phyloP scores from a whole-genome alignment of 495 filamentous ascomycete genomes.

The Thermothielavioides terrestris region DNA sequence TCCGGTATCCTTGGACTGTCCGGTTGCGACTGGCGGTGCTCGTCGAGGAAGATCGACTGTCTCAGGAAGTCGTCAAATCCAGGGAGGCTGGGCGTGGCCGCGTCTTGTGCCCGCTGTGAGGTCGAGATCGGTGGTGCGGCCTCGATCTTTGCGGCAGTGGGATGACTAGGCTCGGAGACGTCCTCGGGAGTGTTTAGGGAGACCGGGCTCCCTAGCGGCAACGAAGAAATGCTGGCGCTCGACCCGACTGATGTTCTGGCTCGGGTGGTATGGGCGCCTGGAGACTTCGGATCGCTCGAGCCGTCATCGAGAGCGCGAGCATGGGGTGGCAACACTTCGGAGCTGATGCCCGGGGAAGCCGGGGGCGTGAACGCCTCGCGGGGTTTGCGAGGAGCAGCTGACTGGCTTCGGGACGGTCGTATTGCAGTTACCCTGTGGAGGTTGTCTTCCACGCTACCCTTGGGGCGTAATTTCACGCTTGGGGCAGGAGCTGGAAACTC shows the following conservation, averaged over 20 bases:
- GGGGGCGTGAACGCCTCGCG: conserved; percentile 3
- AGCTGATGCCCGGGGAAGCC: background rate
- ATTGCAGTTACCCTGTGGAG: background rate
- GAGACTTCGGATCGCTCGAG: too few relatives aligned
- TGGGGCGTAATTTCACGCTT: too few relatives aligned
- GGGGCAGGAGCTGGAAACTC: too few relatives aligned
- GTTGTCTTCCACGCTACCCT: background rate
- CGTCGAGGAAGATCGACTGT: background rate
- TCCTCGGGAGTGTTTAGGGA: background rate
- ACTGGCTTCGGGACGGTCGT: background rate
- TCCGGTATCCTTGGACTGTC: conserved; percentile 11
- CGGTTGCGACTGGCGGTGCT: conserved; percentile 3
- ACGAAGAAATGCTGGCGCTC: background rate
- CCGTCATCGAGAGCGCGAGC: background rate
- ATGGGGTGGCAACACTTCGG: background rate
- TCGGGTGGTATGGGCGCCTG: background rate
- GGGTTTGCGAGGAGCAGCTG: background rate
- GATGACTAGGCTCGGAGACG: background rate
- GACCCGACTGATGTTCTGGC: conserved; percentile 6
- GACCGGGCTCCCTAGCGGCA: background rate
- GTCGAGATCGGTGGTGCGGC: too few relatives aligned
- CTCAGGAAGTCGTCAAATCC: background rate
- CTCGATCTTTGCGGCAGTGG: background rate
- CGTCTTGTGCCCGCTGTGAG: background rate
- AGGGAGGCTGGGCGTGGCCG: background rate